A percentile compares a stretch with the other conserved stretches of the same genome.
Evolutionary conservation across 352 stramenopile genomes (phyloP).

Genomic region (Phytophthora pluvialis): DNA sequence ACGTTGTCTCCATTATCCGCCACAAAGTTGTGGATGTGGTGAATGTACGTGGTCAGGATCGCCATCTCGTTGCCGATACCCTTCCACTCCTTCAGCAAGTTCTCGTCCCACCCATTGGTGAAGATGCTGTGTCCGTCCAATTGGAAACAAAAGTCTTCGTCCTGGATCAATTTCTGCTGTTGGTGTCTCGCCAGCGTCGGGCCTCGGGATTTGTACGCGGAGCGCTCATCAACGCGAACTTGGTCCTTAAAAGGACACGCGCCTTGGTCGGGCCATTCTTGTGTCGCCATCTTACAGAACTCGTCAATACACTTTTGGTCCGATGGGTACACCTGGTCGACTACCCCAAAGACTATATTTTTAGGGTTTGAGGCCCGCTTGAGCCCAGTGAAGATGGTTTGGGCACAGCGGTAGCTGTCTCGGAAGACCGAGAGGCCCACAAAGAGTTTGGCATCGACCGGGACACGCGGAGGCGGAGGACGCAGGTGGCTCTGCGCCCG

Average conservation of each 20-base stretch:
- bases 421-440: constrained; percentile 80
- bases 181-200: constrained; percentile 74
- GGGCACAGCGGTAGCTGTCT: constrained; percentile 73
- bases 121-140: constrained; percentile 86
- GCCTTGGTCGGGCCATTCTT: constrained; percentile 59
- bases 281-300: constrained; percentile 70
- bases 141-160: constrained; percentile 86
- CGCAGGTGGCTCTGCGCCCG: constrained; percentile 44
- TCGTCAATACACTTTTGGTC: constrained; percentile 72
- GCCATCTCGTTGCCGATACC: constrained; percentile 82
- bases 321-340: constrained; percentile 76
- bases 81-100: constrained; percentile 72
- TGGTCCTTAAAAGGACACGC: constrained; percentile 65
- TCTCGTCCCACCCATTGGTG: constrained; percentile 78
- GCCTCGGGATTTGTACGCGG: constrained; percentile 71
- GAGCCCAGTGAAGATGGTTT: constrained; percentile 77
- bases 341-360: constrained; percentile 74
- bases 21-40: constrained; percentile 84
- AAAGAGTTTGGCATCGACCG: constrained; percentile 51
- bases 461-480: constrained; percentile 52
- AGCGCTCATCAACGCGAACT: constrained; percentile 68
- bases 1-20: constrained; percentile 72
- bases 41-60: constrained; percentile 79
- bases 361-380: constrained; percentile 60
- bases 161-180: constrained; percentile 71